Percentiles rank a stretch among this genome's conserved stretches.
Conservation (phyloP, 805 yeast species). For the Saccharomycopsis babjevae region DNA sequence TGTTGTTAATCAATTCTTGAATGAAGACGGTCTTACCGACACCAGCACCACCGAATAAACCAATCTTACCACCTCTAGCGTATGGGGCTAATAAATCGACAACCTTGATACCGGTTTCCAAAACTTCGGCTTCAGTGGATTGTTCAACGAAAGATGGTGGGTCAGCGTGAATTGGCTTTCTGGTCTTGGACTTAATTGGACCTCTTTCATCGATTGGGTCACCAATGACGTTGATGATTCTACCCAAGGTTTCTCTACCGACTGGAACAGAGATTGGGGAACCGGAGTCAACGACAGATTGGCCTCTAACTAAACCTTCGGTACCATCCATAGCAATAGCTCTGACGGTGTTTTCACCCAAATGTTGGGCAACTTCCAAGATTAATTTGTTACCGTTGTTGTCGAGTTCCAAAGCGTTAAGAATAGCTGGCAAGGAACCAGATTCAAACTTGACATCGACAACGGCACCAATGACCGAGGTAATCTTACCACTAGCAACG, state of each 20-base stretch:
- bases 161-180: conserved; percentile 98
- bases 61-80: conserved; percentile 99
- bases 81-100: conserved; percentile 98
- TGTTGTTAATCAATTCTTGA: conserved; percentile 99
- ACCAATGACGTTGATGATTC: conserved; percentile 97
- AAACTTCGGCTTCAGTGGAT: conserved; percentile 94
- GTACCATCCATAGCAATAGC: conserved; percentile 99
- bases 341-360: conserved; percentile 99
- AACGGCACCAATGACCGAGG: conserved; percentile 98
- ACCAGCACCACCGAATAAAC: conserved; percentile 99
- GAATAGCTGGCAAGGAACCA: conserved; percentile 93
- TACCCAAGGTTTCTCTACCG: conserved; percentile 98
- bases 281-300: conserved; percentile 86
- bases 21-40: conserved; percentile 99
- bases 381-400: conserved; percentile 68
- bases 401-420: conserved; percentile 89
- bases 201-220: conserved; percentile 99
- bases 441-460: conserved; percentile 98
- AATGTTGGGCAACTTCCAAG: conserved; percentile 98
- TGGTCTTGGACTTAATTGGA: conserved; percentile 85
- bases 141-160: conserved; percentile 96
- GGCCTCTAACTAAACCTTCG: conserved; percentile 99
- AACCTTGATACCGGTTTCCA: conserved; percentile 99
- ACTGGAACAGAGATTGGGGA: conserved; percentile 98
- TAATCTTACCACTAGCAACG: conserved; percentile 77